These are phyloP conservation scores for Fusarium transvaalense DNA, from an alignment of 2,329 filamentous ascomycete genomes.

Conservation along the genomic window DNA sequence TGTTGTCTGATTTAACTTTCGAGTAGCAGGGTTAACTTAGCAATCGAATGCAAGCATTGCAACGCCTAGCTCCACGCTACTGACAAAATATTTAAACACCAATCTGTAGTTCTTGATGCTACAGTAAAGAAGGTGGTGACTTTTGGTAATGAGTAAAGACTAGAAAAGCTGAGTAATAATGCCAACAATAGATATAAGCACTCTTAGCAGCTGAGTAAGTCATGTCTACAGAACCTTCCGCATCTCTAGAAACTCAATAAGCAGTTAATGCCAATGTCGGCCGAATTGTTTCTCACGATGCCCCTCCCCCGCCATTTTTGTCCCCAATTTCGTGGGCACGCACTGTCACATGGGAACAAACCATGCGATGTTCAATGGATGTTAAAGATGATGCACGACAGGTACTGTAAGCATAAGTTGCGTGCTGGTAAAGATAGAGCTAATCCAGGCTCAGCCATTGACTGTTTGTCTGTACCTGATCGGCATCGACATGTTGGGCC, in stretches of 20 bases:
- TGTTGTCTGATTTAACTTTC: slow-evolving; percentile 7
- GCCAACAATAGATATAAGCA: not conserved
- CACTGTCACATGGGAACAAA: slow-evolving; percentile 44
- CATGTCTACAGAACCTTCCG: not conserved
- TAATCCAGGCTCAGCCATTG: slow-evolving; percentile 38
- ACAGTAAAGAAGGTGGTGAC: not conserved
- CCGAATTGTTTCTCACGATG: slow-evolving; percentile 18
- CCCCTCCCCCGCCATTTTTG: slow-evolving; percentile 46
- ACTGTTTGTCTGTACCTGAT: slow-evolving; percentile 45
- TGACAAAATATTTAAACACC: slow-evolving; percentile 1
- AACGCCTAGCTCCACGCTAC: not conserved
- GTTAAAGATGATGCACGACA: slow-evolving; percentile 6
- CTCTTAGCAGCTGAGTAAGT: not conserved
- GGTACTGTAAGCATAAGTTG: slow-evolving; percentile 10
- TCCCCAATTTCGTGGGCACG: slow-evolving; percentile 36
- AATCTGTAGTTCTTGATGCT: not conserved
- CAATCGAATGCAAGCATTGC: not conserved
- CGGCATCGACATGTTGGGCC: slow-evolving; percentile 35
- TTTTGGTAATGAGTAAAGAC: not conserved
- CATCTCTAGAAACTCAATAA: not conserved
- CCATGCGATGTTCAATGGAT: slow-evolving; percentile 32
- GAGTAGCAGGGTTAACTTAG: not conserved
- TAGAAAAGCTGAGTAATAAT: not conserved
- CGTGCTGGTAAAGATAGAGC: slow-evolving; percentile 15
- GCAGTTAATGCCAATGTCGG: slow-evolving; percentile 4